These are phyloP conservation scores for Monotropa hypopitys DNA, from an alignment of 179 eudicot genomes.

Conservation along the genomic window DNA sequence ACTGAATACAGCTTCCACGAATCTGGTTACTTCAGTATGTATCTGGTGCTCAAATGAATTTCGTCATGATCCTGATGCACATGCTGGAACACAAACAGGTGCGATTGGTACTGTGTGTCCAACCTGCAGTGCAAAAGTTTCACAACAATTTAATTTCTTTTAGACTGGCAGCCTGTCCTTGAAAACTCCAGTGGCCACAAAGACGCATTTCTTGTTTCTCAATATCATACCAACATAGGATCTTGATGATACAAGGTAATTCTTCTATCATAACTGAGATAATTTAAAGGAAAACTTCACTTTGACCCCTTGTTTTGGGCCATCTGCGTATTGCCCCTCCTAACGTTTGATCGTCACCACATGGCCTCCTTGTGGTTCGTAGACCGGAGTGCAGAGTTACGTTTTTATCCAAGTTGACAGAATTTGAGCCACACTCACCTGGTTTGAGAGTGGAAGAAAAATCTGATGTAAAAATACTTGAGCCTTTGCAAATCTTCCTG, in stretches of 20 bases:
- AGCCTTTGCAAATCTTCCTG: no score
- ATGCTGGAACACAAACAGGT: conserved; percentile 46
- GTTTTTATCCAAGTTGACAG: no score
- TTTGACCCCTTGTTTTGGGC: no score
- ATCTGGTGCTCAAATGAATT: conserved; percentile 81
- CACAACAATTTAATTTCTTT: conserved; percentile 35
- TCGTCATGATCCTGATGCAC: conserved; percentile 42
- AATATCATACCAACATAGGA: neutral
- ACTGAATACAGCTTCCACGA: conserved; percentile 34
- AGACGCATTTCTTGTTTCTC: neutral
- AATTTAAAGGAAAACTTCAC: neutral
- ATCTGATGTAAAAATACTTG: no score
- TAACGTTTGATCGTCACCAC: no score
- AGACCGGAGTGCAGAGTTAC: no score
- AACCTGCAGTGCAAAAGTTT: conserved; percentile 54
- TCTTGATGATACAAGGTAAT: neutral
- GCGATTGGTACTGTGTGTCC: conserved; percentile 69
- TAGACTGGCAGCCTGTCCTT: conserved; percentile 9
- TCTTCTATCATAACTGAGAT: neutral
- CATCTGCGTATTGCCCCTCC: no score
- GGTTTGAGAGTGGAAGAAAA: no score
- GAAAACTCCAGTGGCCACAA: conserved; percentile 1
- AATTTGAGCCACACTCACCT: no score
- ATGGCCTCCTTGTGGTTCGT: no score
- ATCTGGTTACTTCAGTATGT: conserved; percentile 36